A percentile compares a stretch with the other conserved stretches of the same genome.
Conservation (phyloP, 495 filamentous ascomycete species). For the Letharia lupina region DNA sequence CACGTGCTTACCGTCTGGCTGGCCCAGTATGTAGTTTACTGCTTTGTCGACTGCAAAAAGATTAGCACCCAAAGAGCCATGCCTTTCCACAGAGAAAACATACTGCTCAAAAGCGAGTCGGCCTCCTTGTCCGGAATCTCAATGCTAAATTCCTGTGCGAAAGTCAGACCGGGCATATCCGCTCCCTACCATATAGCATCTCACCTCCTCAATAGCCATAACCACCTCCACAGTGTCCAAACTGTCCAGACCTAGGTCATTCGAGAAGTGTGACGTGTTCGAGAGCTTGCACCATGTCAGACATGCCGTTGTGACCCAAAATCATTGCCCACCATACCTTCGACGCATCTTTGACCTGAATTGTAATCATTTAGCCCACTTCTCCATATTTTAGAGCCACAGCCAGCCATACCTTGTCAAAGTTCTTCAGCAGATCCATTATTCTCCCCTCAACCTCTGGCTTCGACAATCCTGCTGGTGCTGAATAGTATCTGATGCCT, state of each 20-base stretch:
- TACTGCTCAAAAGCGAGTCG: conserved; percentile 93
- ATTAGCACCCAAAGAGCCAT: conserved; percentile 1
- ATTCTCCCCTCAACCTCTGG: conserved; percentile 87
- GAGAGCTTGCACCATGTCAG: conserved; percentile 53
- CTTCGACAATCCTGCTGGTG: conserved; percentile 65
- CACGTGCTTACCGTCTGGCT: conserved; percentile 65
- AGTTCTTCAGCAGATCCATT: conserved; percentile 81
- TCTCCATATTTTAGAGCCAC: not conserved
- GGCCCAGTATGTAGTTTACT: conserved; percentile 86
- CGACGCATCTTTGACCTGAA: conserved; percentile 61
- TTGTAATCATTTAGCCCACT: conserved; percentile 25
- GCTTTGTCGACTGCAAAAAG: conserved; percentile 73
- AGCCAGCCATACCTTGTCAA: conserved; percentile 77
- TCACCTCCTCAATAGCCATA: conserved; percentile 99
- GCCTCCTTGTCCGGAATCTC: conserved; percentile 99
- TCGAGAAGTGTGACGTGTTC: conserved; percentile 76
- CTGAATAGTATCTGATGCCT: conserved; percentile 75
- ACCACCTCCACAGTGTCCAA: conserved; percentile 98
- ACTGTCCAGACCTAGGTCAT: conserved; percentile 92
- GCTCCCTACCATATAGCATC: conserved; percentile 18
- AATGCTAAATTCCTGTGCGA: conserved; percentile 89
- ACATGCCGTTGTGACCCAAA: conserved; percentile 8
- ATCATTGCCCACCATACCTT: conserved; percentile 48
- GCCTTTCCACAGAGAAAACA: conserved; percentile 32
- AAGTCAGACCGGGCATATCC: conserved; percentile 21